phyloP scores from a whole-genome alignment of 495 filamentous ascomycete species.

The Mycothermus thermophilus region DNA sequence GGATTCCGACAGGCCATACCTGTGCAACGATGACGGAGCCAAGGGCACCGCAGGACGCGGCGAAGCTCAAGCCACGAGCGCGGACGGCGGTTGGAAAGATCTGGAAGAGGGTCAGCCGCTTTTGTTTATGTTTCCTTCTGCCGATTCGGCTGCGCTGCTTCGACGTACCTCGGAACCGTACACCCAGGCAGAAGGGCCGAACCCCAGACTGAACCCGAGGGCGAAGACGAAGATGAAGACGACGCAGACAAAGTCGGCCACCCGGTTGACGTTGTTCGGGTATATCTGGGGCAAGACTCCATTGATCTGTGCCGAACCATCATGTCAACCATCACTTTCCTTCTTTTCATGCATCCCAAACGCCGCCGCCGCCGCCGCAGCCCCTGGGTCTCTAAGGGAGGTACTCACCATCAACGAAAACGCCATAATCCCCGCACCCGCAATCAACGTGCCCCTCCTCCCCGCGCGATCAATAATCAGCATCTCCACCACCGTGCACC shows the following conservation, averaged over 20 bases:
- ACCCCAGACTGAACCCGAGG: slow-evolving; percentile 42
- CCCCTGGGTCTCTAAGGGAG: not conserved
- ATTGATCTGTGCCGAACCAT: slow-evolving; percentile 38
- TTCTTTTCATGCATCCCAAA: too few species aligned
- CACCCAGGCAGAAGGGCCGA: slow-evolving; percentile 44
- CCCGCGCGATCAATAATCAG: slow-evolving; percentile 36
- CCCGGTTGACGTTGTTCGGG: slow-evolving; percentile 34
- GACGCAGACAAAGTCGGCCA: slow-evolving; percentile 37
- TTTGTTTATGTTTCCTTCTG: not conserved
- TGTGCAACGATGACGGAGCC: slow-evolving; percentile 38
- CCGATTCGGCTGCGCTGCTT: too few species aligned
- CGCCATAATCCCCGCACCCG: slow-evolving; percentile 33
- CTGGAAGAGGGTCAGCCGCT: slow-evolving; percentile 9
- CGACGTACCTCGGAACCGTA: slow-evolving; percentile 41
- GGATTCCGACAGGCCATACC: slow-evolving; percentile 40
- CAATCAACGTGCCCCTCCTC: slow-evolving; percentile 28
- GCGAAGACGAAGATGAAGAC: slow-evolving; percentile 46
- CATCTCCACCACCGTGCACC: slow-evolving; percentile 36
- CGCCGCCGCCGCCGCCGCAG: too few species aligned
- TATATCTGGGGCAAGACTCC: slow-evolving; percentile 37
- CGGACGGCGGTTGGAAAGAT: slow-evolving; percentile 41
- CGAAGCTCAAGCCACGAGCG: slow-evolving; percentile 37
- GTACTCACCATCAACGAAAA: slow-evolving; percentile 31
- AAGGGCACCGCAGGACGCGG: slow-evolving; percentile 35
- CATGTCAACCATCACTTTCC: too few species aligned